Conservation (phyloP, 75 land plant species). For the Isoetes taiwanensis region DNA sequence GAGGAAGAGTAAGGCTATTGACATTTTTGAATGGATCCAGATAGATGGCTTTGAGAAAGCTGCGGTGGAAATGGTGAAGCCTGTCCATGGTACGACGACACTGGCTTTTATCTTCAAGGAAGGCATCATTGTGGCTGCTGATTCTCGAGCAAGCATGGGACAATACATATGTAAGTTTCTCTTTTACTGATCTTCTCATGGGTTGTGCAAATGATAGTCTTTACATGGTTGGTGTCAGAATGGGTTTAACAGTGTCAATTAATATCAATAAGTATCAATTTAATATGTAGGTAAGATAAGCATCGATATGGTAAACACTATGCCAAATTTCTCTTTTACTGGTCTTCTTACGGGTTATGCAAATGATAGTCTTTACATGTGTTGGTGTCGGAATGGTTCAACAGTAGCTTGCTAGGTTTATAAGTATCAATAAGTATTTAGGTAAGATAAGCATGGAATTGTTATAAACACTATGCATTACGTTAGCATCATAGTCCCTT, state of each 20-base stretch:
- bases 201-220: neutral
- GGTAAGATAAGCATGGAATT: too few species aligned
- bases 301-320: too few species aligned
- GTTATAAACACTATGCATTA: too few species aligned
- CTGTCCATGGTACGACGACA: conserved; percentile 88
- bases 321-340: conserved; percentile 8
- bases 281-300: too few species aligned
- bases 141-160: conserved; percentile 99
- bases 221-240: neutral
- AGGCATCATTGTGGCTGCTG: conserved; percentile 94
- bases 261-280: neutral
- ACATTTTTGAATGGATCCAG: conserved; percentile 21
- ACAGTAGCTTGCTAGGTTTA: neutral
- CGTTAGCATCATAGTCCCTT: too few species aligned
- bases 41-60: conserved; percentile 80
- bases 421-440: neutral
- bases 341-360: neutral
- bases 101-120: conserved; percentile 86
- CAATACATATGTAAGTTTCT: conserved; percentile 66
- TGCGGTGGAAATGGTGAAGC: conserved; percentile 73
- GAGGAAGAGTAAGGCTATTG: neutral
- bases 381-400: neutral
- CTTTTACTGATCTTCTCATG: neutral
- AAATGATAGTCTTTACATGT: neutral
- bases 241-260: neutral